These are phyloP conservation scores for Coemansia sp. DNA, from an alignment of 192 early-diverging fungal species.

Conservation along the genomic window DNA sequence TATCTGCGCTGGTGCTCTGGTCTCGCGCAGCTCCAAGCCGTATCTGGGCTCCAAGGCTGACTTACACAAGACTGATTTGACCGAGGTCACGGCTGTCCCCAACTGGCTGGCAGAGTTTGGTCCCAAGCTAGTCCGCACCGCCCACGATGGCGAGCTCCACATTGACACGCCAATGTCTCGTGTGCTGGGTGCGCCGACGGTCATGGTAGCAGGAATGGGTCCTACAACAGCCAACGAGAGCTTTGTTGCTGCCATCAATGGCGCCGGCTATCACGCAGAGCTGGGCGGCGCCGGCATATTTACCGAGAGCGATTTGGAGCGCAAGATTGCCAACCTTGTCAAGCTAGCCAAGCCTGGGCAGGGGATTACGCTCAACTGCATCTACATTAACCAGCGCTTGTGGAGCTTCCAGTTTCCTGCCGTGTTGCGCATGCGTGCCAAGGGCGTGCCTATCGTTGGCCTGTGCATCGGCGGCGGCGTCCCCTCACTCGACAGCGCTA, in stretches of 20 bases:
- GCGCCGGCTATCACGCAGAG: slow-evolving; percentile 91
- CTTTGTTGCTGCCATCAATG: slow-evolving; percentile 85
- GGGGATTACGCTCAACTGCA: slow-evolving; percentile 89
- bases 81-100: slow-evolving; percentile 72
- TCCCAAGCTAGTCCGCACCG: slow-evolving; percentile 77
- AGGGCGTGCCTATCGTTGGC: slow-evolving; percentile 90
- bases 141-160: slow-evolving; percentile 63
- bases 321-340: slow-evolving; percentile 76
- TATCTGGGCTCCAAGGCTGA: slow-evolving; percentile 75
- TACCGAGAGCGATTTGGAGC: slow-evolving; percentile 68
- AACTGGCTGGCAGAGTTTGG: slow-evolving; percentile 88
- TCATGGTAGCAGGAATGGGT: slow-evolving; percentile 98
- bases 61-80: slow-evolving; percentile 71
- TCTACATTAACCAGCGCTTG: slow-evolving; percentile 87
- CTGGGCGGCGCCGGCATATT: slow-evolving; percentile 91
- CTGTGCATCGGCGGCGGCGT: slow-evolving; percentile 93
- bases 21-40: slow-evolving; percentile 19
- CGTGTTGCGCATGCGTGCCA: slow-evolving; percentile 74
- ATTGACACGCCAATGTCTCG: slow-evolving; percentile 89
- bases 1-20: slow-evolving; percentile 25
- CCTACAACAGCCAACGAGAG: slow-evolving; percentile 79
- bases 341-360: slow-evolving; percentile 72
- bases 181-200: slow-evolving; percentile 80
- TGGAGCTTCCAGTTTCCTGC: slow-evolving; percentile 86
- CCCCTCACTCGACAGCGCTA: slow-evolving; percentile 83